Conservation (phyloP, 768 basidiomycete genomes). For the Tricholoma flavovirens region DNA sequence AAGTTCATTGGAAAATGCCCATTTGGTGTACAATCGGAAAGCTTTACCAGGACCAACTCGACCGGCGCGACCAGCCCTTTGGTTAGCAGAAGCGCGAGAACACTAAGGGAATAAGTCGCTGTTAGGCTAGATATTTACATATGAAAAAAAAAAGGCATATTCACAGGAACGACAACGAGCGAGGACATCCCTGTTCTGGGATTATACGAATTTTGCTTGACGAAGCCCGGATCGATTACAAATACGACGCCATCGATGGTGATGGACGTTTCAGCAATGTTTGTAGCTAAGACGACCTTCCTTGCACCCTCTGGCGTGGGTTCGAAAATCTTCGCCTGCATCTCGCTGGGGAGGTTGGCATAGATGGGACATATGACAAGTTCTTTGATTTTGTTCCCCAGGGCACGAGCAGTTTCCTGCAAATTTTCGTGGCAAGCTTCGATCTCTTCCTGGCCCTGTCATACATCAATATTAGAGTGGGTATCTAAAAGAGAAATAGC, state of each 20-base stretch:
- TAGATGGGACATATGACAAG: slow-evolving; percentile 97
- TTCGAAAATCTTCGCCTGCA: slow-evolving; percentile 99
- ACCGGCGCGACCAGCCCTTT: slow-evolving; percentile 94
- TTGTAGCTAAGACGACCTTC: slow-evolving; percentile 97
- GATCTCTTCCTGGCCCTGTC: slow-evolving; percentile 96
- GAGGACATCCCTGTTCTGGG: slow-evolving; percentile 99
- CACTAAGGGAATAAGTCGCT: slow-evolving; percentile 46
- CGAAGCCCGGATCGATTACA: slow-evolving; percentile 98
- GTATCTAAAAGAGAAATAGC: neutral
- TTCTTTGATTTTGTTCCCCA: slow-evolving; percentile 95
- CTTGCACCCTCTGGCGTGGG: slow-evolving; percentile 95
- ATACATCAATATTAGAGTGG: slow-evolving; percentile 3
- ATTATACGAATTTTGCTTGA: slow-evolving; percentile 99
- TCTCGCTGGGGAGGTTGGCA: slow-evolving; percentile 97
- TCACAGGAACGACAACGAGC: slow-evolving; percentile 87
- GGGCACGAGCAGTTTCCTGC: slow-evolving; percentile 88
- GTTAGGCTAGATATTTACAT: neutral
- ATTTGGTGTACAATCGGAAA: slow-evolving; percentile 98
- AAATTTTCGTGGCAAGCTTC: slow-evolving; percentile 96
- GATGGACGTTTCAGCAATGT: slow-evolving; percentile 99
- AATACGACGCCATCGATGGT: slow-evolving; percentile 99
- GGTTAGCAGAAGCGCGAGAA: slow-evolving; percentile 95
- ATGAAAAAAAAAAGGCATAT: slow-evolving; percentile 21
- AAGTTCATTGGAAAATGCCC: slow-evolving; percentile 94
- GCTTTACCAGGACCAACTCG: slow-evolving; percentile 97